phyloP scores from a whole-genome alignment of 1,139 yeast species.

The Eremothecium cymbalariae region DNA sequence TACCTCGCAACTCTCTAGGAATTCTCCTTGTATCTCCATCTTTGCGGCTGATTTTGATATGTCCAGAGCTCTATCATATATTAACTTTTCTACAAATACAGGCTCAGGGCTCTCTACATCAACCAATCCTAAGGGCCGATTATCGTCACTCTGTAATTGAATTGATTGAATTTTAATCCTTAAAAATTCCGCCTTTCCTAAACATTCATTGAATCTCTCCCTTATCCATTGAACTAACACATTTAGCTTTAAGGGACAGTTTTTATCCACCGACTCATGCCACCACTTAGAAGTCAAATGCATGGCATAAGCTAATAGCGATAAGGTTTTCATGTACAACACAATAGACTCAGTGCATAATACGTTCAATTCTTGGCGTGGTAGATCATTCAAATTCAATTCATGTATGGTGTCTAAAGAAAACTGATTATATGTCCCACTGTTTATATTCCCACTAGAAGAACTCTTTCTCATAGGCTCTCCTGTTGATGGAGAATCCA shows the following conservation, averaged over 20 bases:
- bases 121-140: slow-evolving; percentile 5
- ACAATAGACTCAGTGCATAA: slow-evolving; percentile 60
- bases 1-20: slow-evolving; percentile 70
- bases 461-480: slow-evolving; percentile 11
- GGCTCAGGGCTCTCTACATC: slow-evolving; percentile 15
- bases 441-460: slow-evolving; percentile 10
- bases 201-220: slow-evolving; percentile 76
- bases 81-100: slow-evolving; percentile 69
- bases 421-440: slow-evolving; percentile 6
- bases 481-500: slow-evolving; percentile 1
- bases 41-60: slow-evolving; percentile 88
- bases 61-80: slow-evolving; percentile 88
- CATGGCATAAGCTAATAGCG: slow-evolving; percentile 81
- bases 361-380: slow-evolving; percentile 32
- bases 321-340: slow-evolving; percentile 72
- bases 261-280: slow-evolving; percentile 45
- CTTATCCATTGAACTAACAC: slow-evolving; percentile 90
- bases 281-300: slow-evolving; percentile 82
- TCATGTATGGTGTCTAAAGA: slow-evolving; percentile 6
- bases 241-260: slow-evolving; percentile 45
- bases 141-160: slow-evolving; percentile 11
- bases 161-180: slow-evolving; percentile 16
- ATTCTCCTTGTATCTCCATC: slow-evolving; percentile 71
- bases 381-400: slow-evolving; percentile 38
- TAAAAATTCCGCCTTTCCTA: slow-evolving; percentile 80